A percentile compares a stretch with the other conserved stretches of the same genome.
Conservation (phyloP, 495 filamentous ascomycete genomes). For the Penicillium goetzii region DNA sequence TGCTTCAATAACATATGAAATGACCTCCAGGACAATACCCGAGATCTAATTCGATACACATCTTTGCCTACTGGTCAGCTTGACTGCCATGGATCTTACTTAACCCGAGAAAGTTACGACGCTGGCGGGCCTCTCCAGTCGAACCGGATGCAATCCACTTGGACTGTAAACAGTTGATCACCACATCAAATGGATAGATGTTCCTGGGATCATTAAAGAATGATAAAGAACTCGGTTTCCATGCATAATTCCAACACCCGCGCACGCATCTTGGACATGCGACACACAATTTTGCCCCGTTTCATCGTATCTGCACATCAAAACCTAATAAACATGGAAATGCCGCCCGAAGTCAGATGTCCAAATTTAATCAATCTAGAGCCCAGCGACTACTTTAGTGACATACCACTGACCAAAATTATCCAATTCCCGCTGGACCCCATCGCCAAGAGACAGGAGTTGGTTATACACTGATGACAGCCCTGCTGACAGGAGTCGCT, state of each 20-base stretch:
- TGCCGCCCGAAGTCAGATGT: neutral
- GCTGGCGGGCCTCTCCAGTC: neutral
- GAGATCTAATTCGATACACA: neutral
- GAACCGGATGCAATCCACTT: neutral
- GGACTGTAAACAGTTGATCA: neutral
- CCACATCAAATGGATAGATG: neutral
- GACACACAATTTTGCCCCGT: neutral
- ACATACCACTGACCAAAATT: neutral
- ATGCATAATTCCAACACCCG: neutral
- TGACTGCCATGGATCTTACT: neutral
- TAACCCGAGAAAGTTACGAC: neutral
- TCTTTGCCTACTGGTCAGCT: neutral
- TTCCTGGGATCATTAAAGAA: too few relatives aligned
- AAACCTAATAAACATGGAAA: neutral
- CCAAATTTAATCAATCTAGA: neutral
- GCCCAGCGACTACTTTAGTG: neutral
- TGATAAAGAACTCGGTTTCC: neutral
- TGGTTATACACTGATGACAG: neutral
- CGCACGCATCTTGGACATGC: neutral
- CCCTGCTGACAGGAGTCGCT: neutral
- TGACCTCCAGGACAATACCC: neutral
- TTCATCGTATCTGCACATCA: neutral
- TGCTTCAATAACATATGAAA: neutral
- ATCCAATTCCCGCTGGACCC: neutral
- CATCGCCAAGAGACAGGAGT: neutral